Evolutionary conservation across 352 stramenopile species (phyloP).

Genomic region (Pythium graminicola): DNA sequence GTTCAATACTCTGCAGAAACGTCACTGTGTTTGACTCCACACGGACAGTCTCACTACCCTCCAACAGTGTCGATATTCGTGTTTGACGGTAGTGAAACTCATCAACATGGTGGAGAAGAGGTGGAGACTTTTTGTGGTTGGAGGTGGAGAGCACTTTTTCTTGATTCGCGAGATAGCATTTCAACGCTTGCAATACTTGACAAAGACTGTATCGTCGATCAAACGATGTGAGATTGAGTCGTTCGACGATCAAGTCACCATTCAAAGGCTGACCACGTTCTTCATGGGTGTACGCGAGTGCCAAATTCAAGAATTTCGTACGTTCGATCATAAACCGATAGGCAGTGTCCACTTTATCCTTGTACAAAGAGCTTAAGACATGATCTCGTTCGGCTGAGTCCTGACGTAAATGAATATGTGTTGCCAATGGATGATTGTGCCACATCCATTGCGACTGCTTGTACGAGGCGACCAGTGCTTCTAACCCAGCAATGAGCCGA

Average conservation of each 20-base stretch:
- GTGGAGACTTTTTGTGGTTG: too few species aligned
- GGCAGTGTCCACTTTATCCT: background rate
- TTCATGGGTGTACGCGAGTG: background rate
- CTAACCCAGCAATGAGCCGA: background rate
- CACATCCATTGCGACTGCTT: too few species aligned
- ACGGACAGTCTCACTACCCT: background rate
- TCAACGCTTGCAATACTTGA: constrained; percentile 5
- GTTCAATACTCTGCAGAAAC: background rate
- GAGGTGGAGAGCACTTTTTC: background rate
- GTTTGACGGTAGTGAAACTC: background rate
- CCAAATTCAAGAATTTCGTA: constrained; percentile 1
- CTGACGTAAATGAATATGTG: constrained; percentile 5
- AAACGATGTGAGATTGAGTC: background rate
- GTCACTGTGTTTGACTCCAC: background rate
- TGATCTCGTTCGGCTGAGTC: background rate
- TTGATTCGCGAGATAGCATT: background rate
- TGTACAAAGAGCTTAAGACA: background rate
- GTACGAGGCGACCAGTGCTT: background rate
- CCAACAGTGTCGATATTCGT: background rate
- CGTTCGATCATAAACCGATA: constrained; percentile 9
- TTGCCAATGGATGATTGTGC: too few species aligned
- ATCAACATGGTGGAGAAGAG: too few species aligned
- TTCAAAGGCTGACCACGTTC: background rate
- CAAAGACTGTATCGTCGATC: background rate
- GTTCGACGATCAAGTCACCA: background rate